These are phyloP conservation scores for Mycena crocata DNA, from an alignment of 768 basidiomycete species.

Conservation along the genomic window DNA sequence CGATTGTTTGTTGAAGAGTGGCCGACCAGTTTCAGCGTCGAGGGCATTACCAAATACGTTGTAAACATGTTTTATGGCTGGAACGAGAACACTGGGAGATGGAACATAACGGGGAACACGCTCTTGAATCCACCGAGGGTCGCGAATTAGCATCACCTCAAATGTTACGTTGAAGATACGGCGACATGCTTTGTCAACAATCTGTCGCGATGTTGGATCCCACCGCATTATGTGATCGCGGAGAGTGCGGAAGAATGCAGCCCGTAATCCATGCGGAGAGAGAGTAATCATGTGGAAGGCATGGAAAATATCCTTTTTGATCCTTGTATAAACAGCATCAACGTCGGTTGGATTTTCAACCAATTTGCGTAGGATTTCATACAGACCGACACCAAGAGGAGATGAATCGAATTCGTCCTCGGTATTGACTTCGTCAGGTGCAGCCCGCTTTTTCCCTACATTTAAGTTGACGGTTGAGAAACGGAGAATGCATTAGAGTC, in stretches of 20 bases:
- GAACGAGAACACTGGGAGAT: conserved; percentile 34
- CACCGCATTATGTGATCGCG: conserved; percentile 39
- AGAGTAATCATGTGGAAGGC: conserved; percentile 37
- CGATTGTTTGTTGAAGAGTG: conserved; percentile 27
- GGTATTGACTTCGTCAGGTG: too few relatives aligned
- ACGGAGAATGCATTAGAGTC: too few relatives aligned
- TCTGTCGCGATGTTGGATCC: conserved; percentile 31
- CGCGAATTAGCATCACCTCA: background rate
- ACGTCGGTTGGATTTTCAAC: background rate
- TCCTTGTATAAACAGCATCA: conserved; percentile 4
- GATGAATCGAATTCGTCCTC: background rate
- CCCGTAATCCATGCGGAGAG: conserved; percentile 29
- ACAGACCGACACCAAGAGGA: background rate
- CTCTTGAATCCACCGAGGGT: conserved; percentile 30
- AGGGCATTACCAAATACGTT: conserved; percentile 32
- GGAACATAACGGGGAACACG: conserved; percentile 33
- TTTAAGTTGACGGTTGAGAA: too few relatives aligned
- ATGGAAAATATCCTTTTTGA: conserved; percentile 40
- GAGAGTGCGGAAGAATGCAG: conserved; percentile 34
- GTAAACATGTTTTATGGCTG: conserved; percentile 35
- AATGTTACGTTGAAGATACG: conserved; percentile 7
- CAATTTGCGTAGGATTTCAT: background rate
- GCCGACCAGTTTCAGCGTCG: conserved; percentile 35
- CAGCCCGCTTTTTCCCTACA: too few relatives aligned
- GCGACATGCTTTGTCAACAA: conserved; percentile 33